These are phyloP conservation scores for Aspergillus olivimuriae DNA, from an alignment of 495 filamentous ascomycete genomes.

Conservation along the genomic window DNA sequence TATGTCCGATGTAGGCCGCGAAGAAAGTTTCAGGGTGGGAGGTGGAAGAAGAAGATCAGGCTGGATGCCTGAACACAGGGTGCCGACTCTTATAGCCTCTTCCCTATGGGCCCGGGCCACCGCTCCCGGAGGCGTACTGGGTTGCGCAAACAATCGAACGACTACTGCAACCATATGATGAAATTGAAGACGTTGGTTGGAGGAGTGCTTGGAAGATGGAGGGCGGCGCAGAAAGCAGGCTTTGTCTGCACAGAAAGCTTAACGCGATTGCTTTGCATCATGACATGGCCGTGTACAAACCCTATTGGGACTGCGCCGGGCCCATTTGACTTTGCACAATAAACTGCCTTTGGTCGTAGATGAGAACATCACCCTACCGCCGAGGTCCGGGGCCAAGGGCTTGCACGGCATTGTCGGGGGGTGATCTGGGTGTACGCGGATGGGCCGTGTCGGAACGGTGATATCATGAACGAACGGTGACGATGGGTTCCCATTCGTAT, in stretches of 20 bases:
- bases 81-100: slow-evolving; percentile 1
- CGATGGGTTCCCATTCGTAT: too few species aligned
- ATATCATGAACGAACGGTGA: too few species aligned
- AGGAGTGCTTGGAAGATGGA: background rate
- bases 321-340: slow-evolving; percentile 1
- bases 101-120: background rate
- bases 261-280: slow-evolving; percentile 17
- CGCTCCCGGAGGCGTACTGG: background rate
- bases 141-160: background rate
- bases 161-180: slow-evolving; percentile 18
- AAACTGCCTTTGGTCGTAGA: slow-evolving; percentile 1
- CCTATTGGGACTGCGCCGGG: slow-evolving; percentile 7
- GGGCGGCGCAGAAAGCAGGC: background rate
- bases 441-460: too few species aligned
- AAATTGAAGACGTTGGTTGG: slow-evolving; percentile 6
- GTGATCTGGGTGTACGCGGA: too few species aligned
- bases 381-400: background rate
- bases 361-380: too few species aligned
- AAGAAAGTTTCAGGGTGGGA: too few species aligned
- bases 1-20: too few species aligned
- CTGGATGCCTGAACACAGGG: background rate
- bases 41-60: background rate
- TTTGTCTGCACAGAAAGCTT: slow-evolving; percentile 4
- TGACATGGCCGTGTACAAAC: slow-evolving; percentile 6
- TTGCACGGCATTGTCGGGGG: background rate